Base-by-base conservation (phyloP, 2,329 filamentous ascomycete genomes). In the Myriangium duriaei region DNA sequence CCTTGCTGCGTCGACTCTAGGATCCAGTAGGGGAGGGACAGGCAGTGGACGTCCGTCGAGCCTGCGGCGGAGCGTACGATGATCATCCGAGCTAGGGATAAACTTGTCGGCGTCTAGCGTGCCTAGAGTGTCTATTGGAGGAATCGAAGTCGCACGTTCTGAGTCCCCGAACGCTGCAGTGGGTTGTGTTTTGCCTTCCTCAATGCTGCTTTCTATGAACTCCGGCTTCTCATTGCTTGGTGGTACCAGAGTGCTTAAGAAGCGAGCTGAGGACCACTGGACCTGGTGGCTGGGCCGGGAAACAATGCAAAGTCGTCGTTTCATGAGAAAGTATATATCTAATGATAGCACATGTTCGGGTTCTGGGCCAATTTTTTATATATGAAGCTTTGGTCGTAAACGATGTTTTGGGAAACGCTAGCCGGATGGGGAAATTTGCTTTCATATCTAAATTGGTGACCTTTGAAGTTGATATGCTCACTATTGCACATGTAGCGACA, bases 11-110 rank as follows among this genome's bases (percentile, higher is more conserved):
- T 33, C 29, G 7, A 38, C 29, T 30, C 12, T 13, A 6, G 26
- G 19, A 14, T 42, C 39, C 16, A 42, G 15, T 33, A 42, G 24
- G 5, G 39, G 39, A 17, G 39, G 39, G 11, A 37, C 19, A 6
- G 39, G 39, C 13, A 42, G 29, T 32, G 36, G 28, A 7, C 14
- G 12, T 9, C 32, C 30, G 16, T 14, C 17, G 11, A 30, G 34
- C 10, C 18, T 4, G 12, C 9, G 13, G 11, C 21, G 15, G 11
- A 33, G 11, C 11, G 36, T 39, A 12, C 36, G 36, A 6, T 12
- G 12, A 13, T 16, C 35, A 32, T 41, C 31, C 15, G 18, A 13
- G 5, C 14, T 11, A 16, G 30, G 12, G n/a, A 33, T 18, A 18
- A 10, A 15, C 10, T 28, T 18, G n/a, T 15, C 7, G 19, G 6